Evolutionary conservation across 352 stramenopile species (phyloP), one percentile per base, ranked within the genome.

Genomic region (Phytophthora boehmeriae): DNA sequence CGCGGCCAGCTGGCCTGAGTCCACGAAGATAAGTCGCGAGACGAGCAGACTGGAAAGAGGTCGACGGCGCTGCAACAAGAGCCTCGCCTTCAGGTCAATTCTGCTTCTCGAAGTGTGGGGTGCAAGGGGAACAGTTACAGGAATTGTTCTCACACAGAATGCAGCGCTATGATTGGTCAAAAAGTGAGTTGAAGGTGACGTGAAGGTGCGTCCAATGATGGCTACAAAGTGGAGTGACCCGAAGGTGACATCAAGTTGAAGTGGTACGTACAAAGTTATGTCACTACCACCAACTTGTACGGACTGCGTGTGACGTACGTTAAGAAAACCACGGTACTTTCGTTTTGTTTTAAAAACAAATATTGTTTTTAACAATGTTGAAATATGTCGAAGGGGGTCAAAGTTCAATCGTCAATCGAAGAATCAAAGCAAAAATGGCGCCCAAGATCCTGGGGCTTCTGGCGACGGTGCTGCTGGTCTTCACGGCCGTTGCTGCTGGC

Each of bases 391-490:
- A 30, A 30, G 6, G 25, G 25, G 25, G 25, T 30, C 25, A 30
- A 39, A 39, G 34, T 39, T 39, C 34, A 39, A 39, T 39, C 2
- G 34, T n/a, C 4, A 39, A 39, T 25, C 39, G 5, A 13, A 46
- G 16, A 46, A 25, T 13, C 11, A 17, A 22, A 16, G 14, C 2
- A 5, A 27, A 25, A 13, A 73, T 73, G 64, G 23, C 47, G 47
- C 42, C 28, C 45, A 76, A 73, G 58, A 44, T 72, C 9, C 19
- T 73, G 27, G 34, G 46, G 38, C 32, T 73, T 20, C 54, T 74
- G 13, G 28, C 54, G 64, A 62, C 68, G 41, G 27, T 77, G 45
- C 19, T 74, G 44, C 25, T 74, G 22, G 59, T 59, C n/a, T 59
- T 47, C 16, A 13, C 30, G 27, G n/a, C 45, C 45, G 38, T 61